Evolutionary conservation across 2,329 filamentous ascomycete species (phyloP).

Genomic region (Phaeosphaeriaceae sp.): DNA sequence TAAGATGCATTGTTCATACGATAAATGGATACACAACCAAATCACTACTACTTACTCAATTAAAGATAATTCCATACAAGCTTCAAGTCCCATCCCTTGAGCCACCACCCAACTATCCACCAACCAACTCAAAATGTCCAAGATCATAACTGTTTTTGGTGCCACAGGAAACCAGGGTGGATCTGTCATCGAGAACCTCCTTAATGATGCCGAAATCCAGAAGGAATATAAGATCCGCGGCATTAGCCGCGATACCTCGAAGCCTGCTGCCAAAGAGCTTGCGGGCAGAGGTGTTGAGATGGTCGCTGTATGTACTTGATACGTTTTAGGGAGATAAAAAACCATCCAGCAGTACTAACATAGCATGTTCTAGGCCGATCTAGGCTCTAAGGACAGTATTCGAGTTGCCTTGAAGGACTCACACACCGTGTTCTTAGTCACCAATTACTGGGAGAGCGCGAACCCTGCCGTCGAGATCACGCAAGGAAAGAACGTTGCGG

Average conservation of each 20-base stretch:
- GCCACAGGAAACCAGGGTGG: slow-evolving; percentile 62
- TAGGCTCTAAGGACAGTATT: slow-evolving; percentile 50
- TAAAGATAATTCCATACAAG: no score
- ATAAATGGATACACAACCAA: no score
- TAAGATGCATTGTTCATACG: no score
- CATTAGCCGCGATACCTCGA: slow-evolving; percentile 55
- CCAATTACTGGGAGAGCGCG: slow-evolving; percentile 32
- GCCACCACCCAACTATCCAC: not conserved
- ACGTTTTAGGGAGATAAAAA: no score
- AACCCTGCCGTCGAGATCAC: slow-evolving; percentile 19
- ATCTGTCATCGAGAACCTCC: slow-evolving; percentile 55
- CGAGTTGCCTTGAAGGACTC: slow-evolving; percentile 51
- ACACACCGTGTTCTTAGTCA: slow-evolving; percentile 59
- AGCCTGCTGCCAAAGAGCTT: slow-evolving; percentile 26
- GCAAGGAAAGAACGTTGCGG: slow-evolving; percentile 30
- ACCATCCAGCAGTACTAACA: not conserved
- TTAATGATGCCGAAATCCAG: slow-evolving; percentile 54
- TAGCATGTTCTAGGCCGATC: slow-evolving; percentile 50
- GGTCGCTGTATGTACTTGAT: slow-evolving; percentile 16
- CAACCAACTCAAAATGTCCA: slow-evolving; percentile 25
- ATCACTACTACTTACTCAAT: no score
- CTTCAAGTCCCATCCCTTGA: no score
- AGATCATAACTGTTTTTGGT: slow-evolving; percentile 53
- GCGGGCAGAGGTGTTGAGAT: slow-evolving; percentile 25
- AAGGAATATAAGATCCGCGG: slow-evolving; percentile 57